Conservation (phyloP, 2,329 filamentous ascomycete genomes). For the Xylaria sp. region DNA sequence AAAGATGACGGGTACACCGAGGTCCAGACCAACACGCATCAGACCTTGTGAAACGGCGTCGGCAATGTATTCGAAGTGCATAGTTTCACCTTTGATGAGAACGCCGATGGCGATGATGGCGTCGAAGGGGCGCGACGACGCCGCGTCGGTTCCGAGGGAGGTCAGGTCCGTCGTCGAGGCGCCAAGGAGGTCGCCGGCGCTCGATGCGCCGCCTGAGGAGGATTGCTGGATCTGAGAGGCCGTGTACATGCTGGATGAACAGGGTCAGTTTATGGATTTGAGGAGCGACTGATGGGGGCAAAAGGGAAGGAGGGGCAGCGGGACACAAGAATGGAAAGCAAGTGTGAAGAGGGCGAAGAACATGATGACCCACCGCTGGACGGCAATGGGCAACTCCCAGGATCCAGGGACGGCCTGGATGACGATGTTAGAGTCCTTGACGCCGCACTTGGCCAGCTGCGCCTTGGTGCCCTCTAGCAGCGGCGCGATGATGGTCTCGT, state of each 20-base stretch:
- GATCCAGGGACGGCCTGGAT: conserved; percentile 90
- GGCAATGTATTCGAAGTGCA: conserved; percentile 99
- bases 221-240: conserved; percentile 87
- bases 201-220: conserved; percentile 68
- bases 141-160: conserved; percentile 54
- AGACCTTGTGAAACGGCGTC: conserved; percentile 90
- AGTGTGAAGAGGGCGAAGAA: not conserved
- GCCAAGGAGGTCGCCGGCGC: conserved; percentile 81
- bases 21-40: conserved; percentile 94
- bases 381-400: conserved; percentile 93
- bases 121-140: conserved; percentile 75
- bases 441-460: conserved; percentile 80
- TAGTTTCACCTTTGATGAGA: conserved; percentile 97
- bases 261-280: conserved; percentile 13
- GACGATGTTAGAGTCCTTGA: conserved; percentile 88
- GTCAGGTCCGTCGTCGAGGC: conserved; percentile 75
- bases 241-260: conserved; percentile 73
- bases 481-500: conserved; percentile 85
- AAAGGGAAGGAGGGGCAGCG: too few species aligned
- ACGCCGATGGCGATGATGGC: conserved; percentile 95
- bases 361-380: conserved; percentile 74
- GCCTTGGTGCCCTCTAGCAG: conserved; percentile 84
- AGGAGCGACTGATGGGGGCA: not conserved
- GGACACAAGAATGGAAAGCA: conserved; percentile 4
- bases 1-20: conserved; percentile 89